Conservation (phyloP, 2,329 filamentous ascomycete genomes). For the Diaporthe sp. region DNA sequence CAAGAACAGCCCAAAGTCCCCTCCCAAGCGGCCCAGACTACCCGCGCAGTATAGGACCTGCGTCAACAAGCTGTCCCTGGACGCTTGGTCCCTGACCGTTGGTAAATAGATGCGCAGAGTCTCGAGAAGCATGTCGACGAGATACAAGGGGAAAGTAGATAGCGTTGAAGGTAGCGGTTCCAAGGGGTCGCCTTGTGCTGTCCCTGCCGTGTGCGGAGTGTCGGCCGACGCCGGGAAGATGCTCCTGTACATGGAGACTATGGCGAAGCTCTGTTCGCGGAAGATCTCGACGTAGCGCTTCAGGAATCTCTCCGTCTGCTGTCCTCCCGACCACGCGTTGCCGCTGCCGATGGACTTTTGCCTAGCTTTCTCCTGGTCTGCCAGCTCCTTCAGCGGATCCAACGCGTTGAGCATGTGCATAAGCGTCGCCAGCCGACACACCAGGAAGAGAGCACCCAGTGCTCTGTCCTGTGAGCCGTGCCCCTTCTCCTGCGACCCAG, state of each 20-base stretch:
- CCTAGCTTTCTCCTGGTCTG: constrained; percentile 82
- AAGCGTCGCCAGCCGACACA: constrained; percentile 86
- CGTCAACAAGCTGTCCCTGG: constrained; percentile 88
- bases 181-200: constrained; percentile 56
- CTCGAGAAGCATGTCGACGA: constrained; percentile 84
- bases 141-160: constrained; percentile 85
- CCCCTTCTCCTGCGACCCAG: constrained; percentile 47
- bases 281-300: constrained; percentile 98
- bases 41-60: constrained; percentile 95
- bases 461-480: constrained; percentile 70
- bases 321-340: constrained; percentile 76
- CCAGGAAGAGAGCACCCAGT: constrained; percentile 86
- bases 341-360: constrained; percentile 58
- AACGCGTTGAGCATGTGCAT: constrained; percentile 85
- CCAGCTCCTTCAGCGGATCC: constrained; percentile 87
- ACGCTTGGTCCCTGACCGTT: constrained; percentile 82
- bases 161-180: constrained; percentile 80
- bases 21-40: constrained; percentile 89
- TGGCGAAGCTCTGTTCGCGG: constrained; percentile 95
- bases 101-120: constrained; percentile 84
- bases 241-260: constrained; percentile 93
- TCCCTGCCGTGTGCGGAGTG: constrained; percentile 29
- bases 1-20: constrained; percentile 92
- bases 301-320: constrained; percentile 93
- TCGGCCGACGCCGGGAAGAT: constrained; percentile 77